phyloP scores from a whole-genome alignment of 306 rosid species.

The Crotalaria pallida region DNA sequence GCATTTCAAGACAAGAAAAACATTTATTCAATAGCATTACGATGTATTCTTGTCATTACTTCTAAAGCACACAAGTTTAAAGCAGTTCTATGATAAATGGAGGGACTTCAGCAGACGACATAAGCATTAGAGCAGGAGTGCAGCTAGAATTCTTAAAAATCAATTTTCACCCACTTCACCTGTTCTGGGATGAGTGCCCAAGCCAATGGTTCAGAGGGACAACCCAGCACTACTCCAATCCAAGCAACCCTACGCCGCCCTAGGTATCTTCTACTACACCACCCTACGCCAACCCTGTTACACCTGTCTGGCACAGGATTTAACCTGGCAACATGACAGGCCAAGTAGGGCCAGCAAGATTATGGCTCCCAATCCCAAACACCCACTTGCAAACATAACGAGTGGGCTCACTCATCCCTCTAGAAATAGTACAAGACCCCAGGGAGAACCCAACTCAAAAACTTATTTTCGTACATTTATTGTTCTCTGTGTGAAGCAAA shows the following conservation, averaged over 20 bases:
- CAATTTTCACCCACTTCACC: background rate
- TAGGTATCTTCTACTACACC: background rate
- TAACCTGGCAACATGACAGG: background rate
- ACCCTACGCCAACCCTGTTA: background rate
- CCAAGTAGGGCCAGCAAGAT: background rate
- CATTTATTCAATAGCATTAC: background rate
- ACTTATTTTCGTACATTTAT: too few relatives aligned
- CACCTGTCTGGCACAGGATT: background rate
- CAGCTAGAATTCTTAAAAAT: background rate
- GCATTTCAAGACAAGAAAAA: background rate
- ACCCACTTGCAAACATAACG: background rate
- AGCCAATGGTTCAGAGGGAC: background rate
- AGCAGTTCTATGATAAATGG: background rate
- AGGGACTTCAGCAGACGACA: background rate
- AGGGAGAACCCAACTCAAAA: background rate
- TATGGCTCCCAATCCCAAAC: background rate
- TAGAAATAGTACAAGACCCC: too few relatives aligned
- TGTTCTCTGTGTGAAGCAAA: too few relatives aligned
- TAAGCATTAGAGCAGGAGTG: background rate
- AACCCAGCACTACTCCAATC: background rate
- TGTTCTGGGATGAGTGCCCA: background rate
- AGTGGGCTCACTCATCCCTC: background rate
- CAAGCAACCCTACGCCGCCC: background rate
- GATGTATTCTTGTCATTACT: background rate
- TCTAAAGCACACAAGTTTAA: background rate